phyloP scores from a whole-genome alignment of 208 protist species.

The Herpetomonas muscarum region DNA sequence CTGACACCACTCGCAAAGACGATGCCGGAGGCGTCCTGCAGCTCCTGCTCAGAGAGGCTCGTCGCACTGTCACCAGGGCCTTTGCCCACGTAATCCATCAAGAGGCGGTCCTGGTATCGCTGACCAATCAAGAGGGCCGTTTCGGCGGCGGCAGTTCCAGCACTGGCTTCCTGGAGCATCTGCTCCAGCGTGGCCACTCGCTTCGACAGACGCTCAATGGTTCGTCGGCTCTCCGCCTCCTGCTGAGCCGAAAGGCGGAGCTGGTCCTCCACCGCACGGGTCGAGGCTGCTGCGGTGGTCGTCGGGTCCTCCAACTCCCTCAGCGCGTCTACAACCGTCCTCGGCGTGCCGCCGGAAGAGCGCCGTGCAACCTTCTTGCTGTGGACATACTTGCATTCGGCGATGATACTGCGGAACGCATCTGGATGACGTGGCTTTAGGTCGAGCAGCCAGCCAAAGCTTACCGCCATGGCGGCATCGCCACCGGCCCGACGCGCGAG shows the following conservation, averaged over 20 bases:
- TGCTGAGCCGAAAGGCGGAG: neutral
- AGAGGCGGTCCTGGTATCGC: neutral
- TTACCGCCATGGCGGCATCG: conserved; percentile 62
- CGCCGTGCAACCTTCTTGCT: conserved; percentile 2
- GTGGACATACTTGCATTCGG: conserved; percentile 29
- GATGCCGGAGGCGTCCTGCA: conserved; percentile 17
- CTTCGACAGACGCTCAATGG: conserved; percentile 7
- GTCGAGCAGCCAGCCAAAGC: conserved; percentile 74
- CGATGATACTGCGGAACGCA: conserved; percentile 48
- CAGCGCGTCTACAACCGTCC: conserved; percentile 5
- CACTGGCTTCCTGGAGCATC: conserved; percentile 8
- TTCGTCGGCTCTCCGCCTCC: neutral
- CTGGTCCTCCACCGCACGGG: neutral
- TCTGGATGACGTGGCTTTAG: conserved; percentile 24
- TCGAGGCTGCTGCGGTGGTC: neutral
- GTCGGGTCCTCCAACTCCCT: neutral
- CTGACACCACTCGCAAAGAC: conserved; percentile 27
- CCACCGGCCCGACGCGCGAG: conserved; percentile 30
- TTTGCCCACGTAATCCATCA: neutral
- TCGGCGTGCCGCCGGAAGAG: neutral
- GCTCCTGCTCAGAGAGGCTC: conserved; percentile 10
- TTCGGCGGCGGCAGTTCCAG: neutral
- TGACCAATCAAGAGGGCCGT: neutral
- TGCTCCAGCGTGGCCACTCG: conserved; percentile 16
- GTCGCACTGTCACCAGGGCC: neutral